Evolutionary conservation across 2,329 filamentous ascomycete genomes (phyloP).

Genomic region (Zarea fungicola): DNA sequence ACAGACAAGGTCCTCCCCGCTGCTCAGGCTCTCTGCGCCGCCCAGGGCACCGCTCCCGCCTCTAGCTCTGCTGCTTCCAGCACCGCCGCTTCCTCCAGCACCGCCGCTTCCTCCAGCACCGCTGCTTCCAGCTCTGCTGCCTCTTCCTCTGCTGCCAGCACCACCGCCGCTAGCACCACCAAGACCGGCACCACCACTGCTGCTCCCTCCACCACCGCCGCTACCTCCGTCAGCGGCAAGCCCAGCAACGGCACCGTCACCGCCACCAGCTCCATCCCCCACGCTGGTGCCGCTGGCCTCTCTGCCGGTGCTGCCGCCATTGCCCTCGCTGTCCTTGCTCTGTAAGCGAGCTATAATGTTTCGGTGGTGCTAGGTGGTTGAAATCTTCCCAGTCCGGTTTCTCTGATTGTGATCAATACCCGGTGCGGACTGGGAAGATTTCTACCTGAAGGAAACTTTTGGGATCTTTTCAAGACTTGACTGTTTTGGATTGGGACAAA

Average conservation of each 20-base stretch:
- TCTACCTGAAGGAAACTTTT: too few species aligned
- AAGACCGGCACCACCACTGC: slow-evolving; percentile 5
- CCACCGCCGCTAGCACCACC: slow-evolving; percentile 6
- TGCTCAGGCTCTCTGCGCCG: slow-evolving; percentile 29
- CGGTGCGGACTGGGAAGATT: too few species aligned
- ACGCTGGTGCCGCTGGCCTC: slow-evolving; percentile 26
- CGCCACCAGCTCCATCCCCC: slow-evolving; percentile 12
- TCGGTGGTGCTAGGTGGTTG: slow-evolving; percentile 4
- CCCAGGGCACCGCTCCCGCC: slow-evolving; percentile 9
- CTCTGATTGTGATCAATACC: too few species aligned
- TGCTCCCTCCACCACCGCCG: slow-evolving; percentile 15
- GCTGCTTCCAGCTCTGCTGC: slow-evolving; percentile 7
- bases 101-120: slow-evolving; percentile 8
- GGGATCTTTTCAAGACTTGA: not conserved
- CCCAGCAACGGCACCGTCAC: slow-evolving; percentile 9
- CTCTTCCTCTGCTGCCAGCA: slow-evolving; percentile 6
- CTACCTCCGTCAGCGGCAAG: not conserved
- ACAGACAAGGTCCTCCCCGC: slow-evolving; percentile 36
- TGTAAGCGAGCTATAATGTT: slow-evolving; percentile 29
- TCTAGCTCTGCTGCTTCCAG: slow-evolving; percentile 7
- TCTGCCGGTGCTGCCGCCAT: slow-evolving; percentile 29
- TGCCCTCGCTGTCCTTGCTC: slow-evolving; percentile 29
- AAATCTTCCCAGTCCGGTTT: too few species aligned
- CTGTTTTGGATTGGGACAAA: slow-evolving; percentile 13
- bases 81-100: slow-evolving; percentile 8